Base-by-base conservation (phyloP, 1,139 yeast genomes). In the Pichia inconspicua region DNA sequence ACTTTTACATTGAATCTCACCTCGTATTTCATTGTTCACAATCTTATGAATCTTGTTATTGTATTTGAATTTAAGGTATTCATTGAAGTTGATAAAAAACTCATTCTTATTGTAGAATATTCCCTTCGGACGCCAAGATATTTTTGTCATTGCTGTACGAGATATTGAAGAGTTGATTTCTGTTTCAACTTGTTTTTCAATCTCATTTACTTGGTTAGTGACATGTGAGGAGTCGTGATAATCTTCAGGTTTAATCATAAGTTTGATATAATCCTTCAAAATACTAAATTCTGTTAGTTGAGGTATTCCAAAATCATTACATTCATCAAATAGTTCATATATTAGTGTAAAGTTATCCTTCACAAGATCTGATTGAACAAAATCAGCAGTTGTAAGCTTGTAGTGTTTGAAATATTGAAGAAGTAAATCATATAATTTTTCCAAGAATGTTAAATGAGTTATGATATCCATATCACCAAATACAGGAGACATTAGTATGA, bases 91-190 rank as follows among this genome's bases (percentile, higher is more conserved):
- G 56, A 85, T 73, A 59, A 83, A 85, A 49, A 88, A 81, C 63
- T 85, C 94, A 61, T 85, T 85, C 62, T 83, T 84, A 56, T 80
- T 80, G 61, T 85, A 85, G 54, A 72, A 71, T n/a, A 84, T 82
- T 10, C 92, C 92, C 56, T 83, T 87, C 44, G 86, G 83, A 65
- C 95, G 75, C 95, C 94, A 84, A 40, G 86, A 80, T 4, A 84
- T 78, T 10, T 83, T 76, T 58, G 80, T 81, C 37, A 88, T 84
- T 11, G 87, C 76, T 0, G 90, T 84, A 58, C 83, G 78, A 3
- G 89, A 69, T 14, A 84, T 76, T 17, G 85, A 77, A 43, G 86
- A 78, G 59, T 84, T 84, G 51, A 83, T 71, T 15, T 56, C 60
- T 4, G 57, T 42, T 48, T 56, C 44, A 10, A 55, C 46, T 32